Evolutionary conservation across 805 yeast genomes (phyloP), one percentile per base, ranked within the genome.

Genomic region (Candida odintsovae): DNA sequence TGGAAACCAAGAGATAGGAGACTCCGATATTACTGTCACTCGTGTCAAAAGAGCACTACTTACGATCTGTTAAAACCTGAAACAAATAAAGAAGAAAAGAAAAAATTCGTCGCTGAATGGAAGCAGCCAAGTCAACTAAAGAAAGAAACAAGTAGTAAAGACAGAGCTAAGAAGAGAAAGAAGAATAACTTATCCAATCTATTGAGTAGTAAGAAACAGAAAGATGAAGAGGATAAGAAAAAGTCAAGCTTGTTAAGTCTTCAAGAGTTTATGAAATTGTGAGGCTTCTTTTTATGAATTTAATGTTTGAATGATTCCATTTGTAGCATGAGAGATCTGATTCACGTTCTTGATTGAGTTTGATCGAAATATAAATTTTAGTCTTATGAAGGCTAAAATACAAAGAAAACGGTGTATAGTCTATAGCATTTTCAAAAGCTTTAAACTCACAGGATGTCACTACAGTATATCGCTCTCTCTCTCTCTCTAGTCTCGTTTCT

Each of bases 151-250:
- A 48, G 37, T 3, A 66, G 71, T 1, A 72, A 68, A 51, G 68
- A 67, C 20, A 61, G 76, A 40, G 65, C 72, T 16, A 77, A 75
- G 56, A 76, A 74, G 61, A 63, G 77, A 40, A 76, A 73, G 57
- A 65, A 65, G 55, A 73, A 68, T 47, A 68, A 72, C 18, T 60
- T 77, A 22, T 61, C 71, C 3, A 69, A 61, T 46, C 54, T 78
- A 49, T 58, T 78, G 33, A 63, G 65, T 29, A 63, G 65, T 44
- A 77, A 73, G 58, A 71, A 70, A 49, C 64, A 66, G 39, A 67
- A 64, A 23, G 65, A 67, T 49, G 61, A 59, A 44, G 54, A 59
- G 20, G 63, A 56, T 31, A 59, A 55, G 31, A 56, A 59, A 12
- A 61, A 62, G n/a, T 46, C 61, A 13, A 57, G 63, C 21, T 55